Evolutionary conservation across 177 flowering plant species (phyloP).

Genomic region (Telopea speciosissima): DNA sequence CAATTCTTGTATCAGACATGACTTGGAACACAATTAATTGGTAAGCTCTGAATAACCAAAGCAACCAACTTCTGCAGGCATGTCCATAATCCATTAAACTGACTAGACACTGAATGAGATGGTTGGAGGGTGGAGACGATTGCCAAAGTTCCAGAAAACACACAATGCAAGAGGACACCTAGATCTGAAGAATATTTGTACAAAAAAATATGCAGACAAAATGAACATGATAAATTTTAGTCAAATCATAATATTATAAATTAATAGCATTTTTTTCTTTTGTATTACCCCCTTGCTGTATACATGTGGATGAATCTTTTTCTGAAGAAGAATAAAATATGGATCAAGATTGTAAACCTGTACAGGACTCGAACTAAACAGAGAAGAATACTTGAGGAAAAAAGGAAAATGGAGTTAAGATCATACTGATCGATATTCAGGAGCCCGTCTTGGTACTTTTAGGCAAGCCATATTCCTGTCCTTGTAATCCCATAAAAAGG

Average conservation of each 20-base stretch:
- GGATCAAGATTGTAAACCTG: neutral
- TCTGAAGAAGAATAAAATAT: neutral
- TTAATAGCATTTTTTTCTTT: neutral
- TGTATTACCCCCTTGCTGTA: neutral
- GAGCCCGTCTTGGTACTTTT: slow-evolving; percentile 57
- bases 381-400: neutral
- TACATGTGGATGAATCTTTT: neutral
- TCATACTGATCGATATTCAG: slow-evolving; percentile 71
- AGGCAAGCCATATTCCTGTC: slow-evolving; percentile 71
- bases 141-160: too few species aligned
- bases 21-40: too few species aligned
- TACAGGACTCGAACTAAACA: neutral
- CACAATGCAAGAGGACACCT: neutral
- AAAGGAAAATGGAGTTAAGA: neutral
- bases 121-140: too few species aligned
- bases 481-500: slow-evolving; percentile 86
- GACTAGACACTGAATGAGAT: neutral
- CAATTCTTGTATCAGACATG: neutral
- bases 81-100: neutral
- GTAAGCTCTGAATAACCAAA: neutral
- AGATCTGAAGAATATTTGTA: neutral
- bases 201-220: neutral
- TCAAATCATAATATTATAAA: neutral
- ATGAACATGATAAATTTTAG: neutral
- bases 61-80: neutral